phyloP scores from a whole-genome alignment of 768 basidiomycete species.

The Dendrothele bispora region DNA sequence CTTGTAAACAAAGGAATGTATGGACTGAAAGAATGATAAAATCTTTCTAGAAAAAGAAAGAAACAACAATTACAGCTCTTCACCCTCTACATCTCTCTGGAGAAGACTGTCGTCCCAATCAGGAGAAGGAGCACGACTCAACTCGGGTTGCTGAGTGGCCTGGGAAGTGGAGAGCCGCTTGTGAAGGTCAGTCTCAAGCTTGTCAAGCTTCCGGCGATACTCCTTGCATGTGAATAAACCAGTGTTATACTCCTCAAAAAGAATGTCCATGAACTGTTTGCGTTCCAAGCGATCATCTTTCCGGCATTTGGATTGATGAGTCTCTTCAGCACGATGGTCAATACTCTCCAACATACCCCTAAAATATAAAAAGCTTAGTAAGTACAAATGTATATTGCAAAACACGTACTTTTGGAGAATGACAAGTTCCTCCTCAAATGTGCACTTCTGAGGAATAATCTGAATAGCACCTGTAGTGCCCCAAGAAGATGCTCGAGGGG shows the following conservation, averaged over 20 bases:
- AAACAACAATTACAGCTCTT: background rate
- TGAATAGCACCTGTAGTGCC: background rate
- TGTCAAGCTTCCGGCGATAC: background rate
- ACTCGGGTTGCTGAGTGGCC: background rate
- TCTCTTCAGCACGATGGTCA: background rate
- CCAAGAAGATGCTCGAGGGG: background rate
- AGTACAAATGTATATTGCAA: too few species aligned
- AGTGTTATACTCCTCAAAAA: background rate
- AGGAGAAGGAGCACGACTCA: background rate
- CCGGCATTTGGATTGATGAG: background rate
- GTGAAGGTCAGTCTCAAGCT: too few species aligned
- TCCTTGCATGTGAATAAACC: background rate
- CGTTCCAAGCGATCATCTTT: background rate
- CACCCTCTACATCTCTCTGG: background rate
- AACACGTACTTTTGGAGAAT: background rate
- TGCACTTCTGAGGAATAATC: background rate
- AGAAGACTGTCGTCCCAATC: background rate
- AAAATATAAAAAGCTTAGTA: too few species aligned
- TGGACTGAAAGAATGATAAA: background rate
- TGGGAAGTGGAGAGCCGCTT: too few species aligned
- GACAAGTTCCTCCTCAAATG: background rate
- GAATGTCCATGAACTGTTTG: background rate
- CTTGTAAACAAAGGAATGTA: background rate
- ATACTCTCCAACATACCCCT: background rate
- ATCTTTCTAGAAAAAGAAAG: background rate